Conservation (phyloP, 495 filamentous ascomycete genomes). For the Astrothelium subdiscretum region DNA sequence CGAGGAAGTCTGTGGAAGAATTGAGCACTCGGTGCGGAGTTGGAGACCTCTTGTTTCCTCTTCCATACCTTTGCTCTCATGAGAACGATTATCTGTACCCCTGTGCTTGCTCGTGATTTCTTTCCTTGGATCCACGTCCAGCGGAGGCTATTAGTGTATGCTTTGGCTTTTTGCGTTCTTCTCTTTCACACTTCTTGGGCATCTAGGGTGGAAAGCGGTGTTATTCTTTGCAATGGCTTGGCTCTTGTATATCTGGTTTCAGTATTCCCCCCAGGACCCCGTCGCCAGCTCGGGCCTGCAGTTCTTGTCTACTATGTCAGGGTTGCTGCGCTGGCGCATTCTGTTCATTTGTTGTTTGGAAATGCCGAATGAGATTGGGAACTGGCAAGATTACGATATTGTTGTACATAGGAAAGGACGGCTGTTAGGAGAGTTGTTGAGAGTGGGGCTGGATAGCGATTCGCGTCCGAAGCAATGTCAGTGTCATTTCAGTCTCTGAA, state of each 20-base stretch:
- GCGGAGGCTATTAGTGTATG: neutral
- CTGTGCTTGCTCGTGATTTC: neutral
- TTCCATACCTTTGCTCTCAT: no score
- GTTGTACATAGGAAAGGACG: neutral
- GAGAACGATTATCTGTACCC: no score
- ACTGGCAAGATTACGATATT: neutral
- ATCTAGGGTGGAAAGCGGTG: neutral
- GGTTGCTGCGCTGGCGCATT: neutral
- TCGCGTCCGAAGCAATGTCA: neutral
- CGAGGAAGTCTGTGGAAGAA: neutral
- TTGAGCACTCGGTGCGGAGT: neutral
- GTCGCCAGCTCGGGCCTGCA: neutral
- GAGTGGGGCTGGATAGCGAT: neutral
- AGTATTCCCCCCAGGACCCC: neutral
- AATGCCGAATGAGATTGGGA: neutral
- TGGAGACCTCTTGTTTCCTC: neutral
- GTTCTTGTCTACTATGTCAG: neutral
- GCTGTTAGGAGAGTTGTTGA: neutral
- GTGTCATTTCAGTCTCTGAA: neutral
- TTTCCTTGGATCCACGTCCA: neutral
- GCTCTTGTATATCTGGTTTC: neutral
- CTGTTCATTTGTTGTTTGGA: neutral
- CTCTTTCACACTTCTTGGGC: neutral
- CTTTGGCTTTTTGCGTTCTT: neutral
- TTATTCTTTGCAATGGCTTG: neutral